Conservation (phyloP, 2,329 filamentous ascomycete species). For the Trichoderma oligosporum region DNA sequence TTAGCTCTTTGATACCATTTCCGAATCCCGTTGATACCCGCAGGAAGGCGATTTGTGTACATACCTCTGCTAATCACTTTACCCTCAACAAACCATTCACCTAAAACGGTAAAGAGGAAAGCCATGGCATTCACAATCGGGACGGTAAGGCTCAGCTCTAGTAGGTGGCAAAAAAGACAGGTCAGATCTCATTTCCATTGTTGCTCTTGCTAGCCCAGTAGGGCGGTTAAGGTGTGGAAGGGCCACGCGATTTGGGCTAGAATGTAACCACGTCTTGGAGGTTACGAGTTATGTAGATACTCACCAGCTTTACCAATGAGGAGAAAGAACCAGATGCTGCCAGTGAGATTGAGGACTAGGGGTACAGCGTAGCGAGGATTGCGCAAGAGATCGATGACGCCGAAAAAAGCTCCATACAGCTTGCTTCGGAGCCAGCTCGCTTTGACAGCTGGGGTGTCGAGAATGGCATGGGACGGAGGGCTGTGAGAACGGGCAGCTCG, state of each 20-base stretch:
- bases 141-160: constrained; percentile 83
- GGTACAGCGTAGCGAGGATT: constrained; percentile 84
- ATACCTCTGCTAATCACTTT: constrained; percentile 82
- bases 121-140: constrained; percentile 92
- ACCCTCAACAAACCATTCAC: constrained; percentile 90
- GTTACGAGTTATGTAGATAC: too few relatives aligned
- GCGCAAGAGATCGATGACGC: constrained; percentile 70
- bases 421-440: constrained; percentile 60
- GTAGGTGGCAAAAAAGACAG: constrained; percentile 33
- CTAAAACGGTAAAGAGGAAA: constrained; percentile 92
- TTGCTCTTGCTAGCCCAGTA: constrained; percentile 2
- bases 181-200: neutral
- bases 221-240: constrained; percentile 12
- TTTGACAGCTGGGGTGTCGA: constrained; percentile 48
- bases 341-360: constrained; percentile 81
- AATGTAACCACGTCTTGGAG: too few relatives aligned
- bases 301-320: constrained; percentile 86
- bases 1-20: constrained; percentile 5
- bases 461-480: constrained; percentile 55
- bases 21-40: neutral
- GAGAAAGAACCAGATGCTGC: constrained; percentile 94
- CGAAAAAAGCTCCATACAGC: constrained; percentile 64
- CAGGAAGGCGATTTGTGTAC: neutral
- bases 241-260: too few relatives aligned
- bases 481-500: constrained; percentile 74